Evolutionary conservation across 2,329 filamentous ascomycete species (phyloP), one percentile per base, ranked within the genome.

Genomic region (Pseudopithomyces maydicus): DNA sequence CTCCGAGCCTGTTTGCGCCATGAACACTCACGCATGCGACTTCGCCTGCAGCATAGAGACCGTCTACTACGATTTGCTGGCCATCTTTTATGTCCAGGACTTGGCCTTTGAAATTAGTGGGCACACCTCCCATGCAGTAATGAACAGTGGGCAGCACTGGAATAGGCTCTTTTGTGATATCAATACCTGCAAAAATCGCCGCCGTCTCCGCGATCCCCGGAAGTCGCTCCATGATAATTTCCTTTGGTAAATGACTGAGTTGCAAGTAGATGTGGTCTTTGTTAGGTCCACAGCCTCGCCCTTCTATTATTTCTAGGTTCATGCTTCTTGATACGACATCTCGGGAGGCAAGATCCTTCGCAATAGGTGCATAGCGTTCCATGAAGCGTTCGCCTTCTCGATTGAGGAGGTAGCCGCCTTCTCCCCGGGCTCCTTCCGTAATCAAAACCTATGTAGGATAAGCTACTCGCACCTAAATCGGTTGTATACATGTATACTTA

Each of bases 191-290:
- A 62, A 82, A 82, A 32, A 82, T 81, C 4, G 69, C 74, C 1
- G 80, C 80, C 12, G 80, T 82, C 62, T 82, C 80, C n/a, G 80
- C 78, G 41, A 82, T 82, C 1, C 80, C 80, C 2, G 80, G 80
- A 14, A 82, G 58, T 17, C 80, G 68, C 54, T 82, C 80, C 53
- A 77, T 71, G 42, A 82, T 80, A 17, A 81, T 69, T 3, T 82
- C 79, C 33, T 72, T 67, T 0, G 80, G 80, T 1, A 82, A 64
- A 65, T 82, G 80, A 11, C 75, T 79, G 3, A 82, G 73, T 57
- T 82, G 80, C 4, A 82, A 70, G 52, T 79, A 74, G 20, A 82
- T 79, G 51, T 81, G 79, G 44, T 82, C 80, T 56, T 79, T 80
- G 11, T 79, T 75, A 2, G 73, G 66, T 10, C 80, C 80, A 36